Percentiles rank a stretch among this genome's conserved stretches.
Conservation (phyloP, 208 protist species). For the Strigomonas culicis region DNA sequence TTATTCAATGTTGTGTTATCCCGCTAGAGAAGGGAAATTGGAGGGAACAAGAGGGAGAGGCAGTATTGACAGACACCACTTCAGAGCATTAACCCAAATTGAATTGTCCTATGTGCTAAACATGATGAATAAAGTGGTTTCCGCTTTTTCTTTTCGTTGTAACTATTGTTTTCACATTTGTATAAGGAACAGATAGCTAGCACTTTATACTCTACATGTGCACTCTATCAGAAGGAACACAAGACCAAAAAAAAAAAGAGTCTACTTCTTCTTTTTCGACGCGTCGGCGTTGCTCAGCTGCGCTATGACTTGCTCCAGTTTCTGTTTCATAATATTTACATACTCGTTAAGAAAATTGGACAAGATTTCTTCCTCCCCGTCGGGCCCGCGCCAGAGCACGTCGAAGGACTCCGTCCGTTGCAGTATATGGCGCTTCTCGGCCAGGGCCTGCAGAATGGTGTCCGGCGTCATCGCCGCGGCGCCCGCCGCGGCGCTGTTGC, state of each 20-base stretch:
- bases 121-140: not conserved
- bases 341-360: constrained; percentile 11
- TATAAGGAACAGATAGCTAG: too few relatives aligned
- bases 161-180: not conserved
- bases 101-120: not conserved
- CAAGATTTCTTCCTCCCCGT: constrained; percentile 1
- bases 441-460: constrained; percentile 5
- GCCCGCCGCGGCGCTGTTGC: not conserved
- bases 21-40: too few relatives aligned
- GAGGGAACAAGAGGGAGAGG: too few relatives aligned
- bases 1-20: too few relatives aligned
- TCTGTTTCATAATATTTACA: constrained; percentile 9
- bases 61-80: too few relatives aligned
- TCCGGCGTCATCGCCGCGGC: not conserved
- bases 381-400: constrained; percentile 4
- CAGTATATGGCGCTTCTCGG: constrained; percentile 3
- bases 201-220: too few relatives aligned
- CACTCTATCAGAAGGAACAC: too few relatives aligned
- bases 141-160: constrained; percentile 6
- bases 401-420: not conserved
- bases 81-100: too few relatives aligned
- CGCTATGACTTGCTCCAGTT: not conserved
- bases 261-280: not conserved
- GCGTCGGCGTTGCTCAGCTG: not conserved
- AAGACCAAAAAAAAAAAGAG: not conserved